phyloP scores from a whole-genome alignment of 169 alveolate genomes.

The Plasmodium gaboni region DNA sequence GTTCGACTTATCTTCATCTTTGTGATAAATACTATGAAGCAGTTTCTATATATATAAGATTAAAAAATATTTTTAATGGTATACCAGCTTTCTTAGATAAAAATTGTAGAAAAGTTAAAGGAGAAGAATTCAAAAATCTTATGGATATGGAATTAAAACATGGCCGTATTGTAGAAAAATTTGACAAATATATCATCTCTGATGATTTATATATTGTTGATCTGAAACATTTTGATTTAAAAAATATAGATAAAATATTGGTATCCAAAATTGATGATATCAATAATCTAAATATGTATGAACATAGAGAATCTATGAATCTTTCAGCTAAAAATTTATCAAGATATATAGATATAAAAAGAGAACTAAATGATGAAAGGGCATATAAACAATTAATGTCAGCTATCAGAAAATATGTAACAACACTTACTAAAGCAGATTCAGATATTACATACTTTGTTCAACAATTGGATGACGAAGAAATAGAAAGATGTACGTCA shows the following conservation, averaged over 20 bases:
- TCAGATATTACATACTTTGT: constrained; percentile 21
- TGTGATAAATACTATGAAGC: constrained; percentile 49
- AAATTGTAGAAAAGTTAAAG: background rate
- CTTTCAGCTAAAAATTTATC: background rate
- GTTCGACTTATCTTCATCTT: constrained; percentile 14
- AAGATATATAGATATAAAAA: constrained; percentile 4
- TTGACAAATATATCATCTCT: background rate
- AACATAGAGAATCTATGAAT: too few relatives aligned
- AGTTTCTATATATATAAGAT: background rate
- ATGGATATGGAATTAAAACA: background rate
- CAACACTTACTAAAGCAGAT: constrained; percentile 9
- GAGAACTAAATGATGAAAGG: background rate
- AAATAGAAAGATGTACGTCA: constrained; percentile 40
- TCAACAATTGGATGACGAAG: constrained; percentile 26
- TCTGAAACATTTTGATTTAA: background rate
- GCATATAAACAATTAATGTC: constrained; percentile 11
- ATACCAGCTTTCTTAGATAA: background rate
- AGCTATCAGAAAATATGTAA: constrained; percentile 10
- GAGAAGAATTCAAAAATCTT: background rate
- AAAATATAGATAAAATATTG: background rate
- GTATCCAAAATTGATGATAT: background rate
- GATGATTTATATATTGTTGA: constrained; percentile 3
- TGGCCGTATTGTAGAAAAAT: background rate
- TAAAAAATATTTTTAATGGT: background rate
- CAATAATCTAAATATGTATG: background rate